phyloP scores from a whole-genome alignment of 352 stramenopile genomes.

The Pythium angustatum region DNA sequence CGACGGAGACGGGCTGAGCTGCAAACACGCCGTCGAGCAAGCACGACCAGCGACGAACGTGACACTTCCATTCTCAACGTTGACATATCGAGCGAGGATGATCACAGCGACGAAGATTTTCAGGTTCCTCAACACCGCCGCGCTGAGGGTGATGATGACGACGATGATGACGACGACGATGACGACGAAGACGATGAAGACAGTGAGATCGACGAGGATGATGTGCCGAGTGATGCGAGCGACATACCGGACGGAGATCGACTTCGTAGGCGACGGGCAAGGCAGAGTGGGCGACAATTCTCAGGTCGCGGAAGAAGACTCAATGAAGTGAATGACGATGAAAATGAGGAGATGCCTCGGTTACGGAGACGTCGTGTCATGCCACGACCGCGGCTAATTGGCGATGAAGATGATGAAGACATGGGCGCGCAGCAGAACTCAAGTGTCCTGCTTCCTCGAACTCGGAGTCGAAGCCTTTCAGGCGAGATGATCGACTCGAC shows the following conservation, averaged over 20 bases:
- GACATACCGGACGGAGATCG: slow-evolving; percentile 25
- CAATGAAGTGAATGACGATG: slow-evolving; percentile 45
- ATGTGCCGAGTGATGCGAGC: slow-evolving; percentile 25
- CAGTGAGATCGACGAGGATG: slow-evolving; percentile 34
- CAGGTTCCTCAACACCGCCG: slow-evolving; percentile 24
- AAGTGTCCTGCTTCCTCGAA: slow-evolving; percentile 9
- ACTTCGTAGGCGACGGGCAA: slow-evolving; percentile 29
- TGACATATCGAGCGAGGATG: slow-evolving; percentile 86
- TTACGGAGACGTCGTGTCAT: slow-evolving; percentile 6
- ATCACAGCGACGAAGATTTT: slow-evolving; percentile 87
- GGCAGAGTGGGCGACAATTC: slow-evolving; percentile 16
- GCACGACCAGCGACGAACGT: slow-evolving; percentile 63
- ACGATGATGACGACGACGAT: slow-evolving; percentile 24
- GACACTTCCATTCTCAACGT: slow-evolving; percentile 84
- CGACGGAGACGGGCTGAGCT: slow-evolving; percentile 29
- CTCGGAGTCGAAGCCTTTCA: slow-evolving; percentile 24
- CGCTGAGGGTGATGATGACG: slow-evolving; percentile 12
- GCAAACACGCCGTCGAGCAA: slow-evolving; percentile 34
- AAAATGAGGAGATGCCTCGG: slow-evolving; percentile 30
- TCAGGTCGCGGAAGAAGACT: slow-evolving; percentile 18
- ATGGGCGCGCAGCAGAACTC: slow-evolving; percentile 60
- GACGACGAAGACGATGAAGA: slow-evolving; percentile 21
- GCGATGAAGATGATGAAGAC: slow-evolving; percentile 59
- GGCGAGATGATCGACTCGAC: slow-evolving; percentile 29
- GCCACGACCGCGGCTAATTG: slow-evolving; percentile 26